Evolutionary conservation across 2,329 filamentous ascomycete genomes (phyloP).

Genomic region (Phyllachora maydis): DNA sequence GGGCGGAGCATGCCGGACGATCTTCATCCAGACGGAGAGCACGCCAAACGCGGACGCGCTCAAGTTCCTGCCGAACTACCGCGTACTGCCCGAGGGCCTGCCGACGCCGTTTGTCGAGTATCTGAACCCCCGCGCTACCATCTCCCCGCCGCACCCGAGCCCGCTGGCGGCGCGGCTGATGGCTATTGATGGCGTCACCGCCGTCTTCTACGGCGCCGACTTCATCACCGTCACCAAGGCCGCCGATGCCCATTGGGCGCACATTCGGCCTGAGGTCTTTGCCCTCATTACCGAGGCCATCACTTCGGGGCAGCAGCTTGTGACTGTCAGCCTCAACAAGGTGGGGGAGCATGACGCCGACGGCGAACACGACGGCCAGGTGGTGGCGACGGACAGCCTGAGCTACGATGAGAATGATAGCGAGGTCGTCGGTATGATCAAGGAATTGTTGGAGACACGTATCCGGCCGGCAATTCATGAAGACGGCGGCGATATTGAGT

Average conservation of each 20-base stretch:
- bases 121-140: constrained; percentile 67
- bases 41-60: constrained; percentile 92
- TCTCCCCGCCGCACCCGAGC: constrained; percentile 75
- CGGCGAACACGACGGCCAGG: constrained; percentile 20
- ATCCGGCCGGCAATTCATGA: constrained; percentile 94
- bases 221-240: constrained; percentile 96
- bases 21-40: constrained; percentile 94
- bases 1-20: no score
- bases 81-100: constrained; percentile 57
- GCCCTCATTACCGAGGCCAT: constrained; percentile 85
- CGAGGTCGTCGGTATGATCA: constrained; percentile 96
- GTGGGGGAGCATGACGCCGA: constrained; percentile 34
- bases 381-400: constrained; percentile 43
- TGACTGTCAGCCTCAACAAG: no score
- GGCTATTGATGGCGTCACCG: constrained; percentile 84
- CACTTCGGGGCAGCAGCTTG: constrained; percentile 62
- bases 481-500: constrained; percentile 94
- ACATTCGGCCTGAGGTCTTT: constrained; percentile 90
- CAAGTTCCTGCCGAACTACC: constrained; percentile 87
- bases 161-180: constrained; percentile 78
- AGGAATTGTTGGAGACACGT: constrained; percentile 85
- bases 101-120: constrained; percentile 76
- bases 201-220: constrained; percentile 83
- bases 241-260: constrained; percentile 73
- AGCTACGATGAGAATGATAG: constrained; percentile 78